Conservation (phyloP, 1,284 basidiomycete species). For the Ustanciosporium gigantosporum region DNA sequence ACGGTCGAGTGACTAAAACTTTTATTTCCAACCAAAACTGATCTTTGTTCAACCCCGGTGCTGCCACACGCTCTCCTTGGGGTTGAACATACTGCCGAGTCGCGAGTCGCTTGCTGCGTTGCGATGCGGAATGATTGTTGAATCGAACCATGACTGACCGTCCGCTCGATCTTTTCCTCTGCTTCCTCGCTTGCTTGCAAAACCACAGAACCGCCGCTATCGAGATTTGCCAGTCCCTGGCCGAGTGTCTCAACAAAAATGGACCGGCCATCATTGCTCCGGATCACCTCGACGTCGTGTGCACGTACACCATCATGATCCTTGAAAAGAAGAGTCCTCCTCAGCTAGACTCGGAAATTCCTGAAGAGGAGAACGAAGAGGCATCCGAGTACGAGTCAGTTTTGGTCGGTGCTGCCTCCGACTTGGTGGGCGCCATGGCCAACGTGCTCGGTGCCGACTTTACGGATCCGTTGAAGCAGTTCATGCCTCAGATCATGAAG, state of each 20-base stretch:
- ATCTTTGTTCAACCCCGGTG: too few relatives aligned
- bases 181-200: too few relatives aligned
- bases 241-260: constrained; percentile 86
- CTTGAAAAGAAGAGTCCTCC: constrained; percentile 72
- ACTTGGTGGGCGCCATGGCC: constrained; percentile 89
- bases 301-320: constrained; percentile 65
- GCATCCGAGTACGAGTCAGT: constrained; percentile 97
- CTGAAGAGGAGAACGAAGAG: constrained; percentile 73
- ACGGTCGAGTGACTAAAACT: constrained; percentile 45
- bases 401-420: constrained; percentile 88
- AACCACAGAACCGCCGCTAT: constrained; percentile 77
- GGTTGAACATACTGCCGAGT: too few relatives aligned
- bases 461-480: constrained; percentile 77
- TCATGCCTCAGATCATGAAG: constrained; percentile 86
- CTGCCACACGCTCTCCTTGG: too few relatives aligned
- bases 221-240: constrained; percentile 80
- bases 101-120: too few relatives aligned
- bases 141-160: too few relatives aligned
- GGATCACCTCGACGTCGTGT: constrained; percentile 67
- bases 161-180: too few relatives aligned
- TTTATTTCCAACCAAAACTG: too few relatives aligned
- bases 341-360: constrained; percentile 88
- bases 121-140: too few relatives aligned
- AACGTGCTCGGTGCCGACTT: constrained; percentile 84
- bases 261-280: constrained; percentile 73